Evolutionary conservation across 1,139 yeast genomes (phyloP).

Genomic region (Nakaseomyces bracarensis): DNA sequence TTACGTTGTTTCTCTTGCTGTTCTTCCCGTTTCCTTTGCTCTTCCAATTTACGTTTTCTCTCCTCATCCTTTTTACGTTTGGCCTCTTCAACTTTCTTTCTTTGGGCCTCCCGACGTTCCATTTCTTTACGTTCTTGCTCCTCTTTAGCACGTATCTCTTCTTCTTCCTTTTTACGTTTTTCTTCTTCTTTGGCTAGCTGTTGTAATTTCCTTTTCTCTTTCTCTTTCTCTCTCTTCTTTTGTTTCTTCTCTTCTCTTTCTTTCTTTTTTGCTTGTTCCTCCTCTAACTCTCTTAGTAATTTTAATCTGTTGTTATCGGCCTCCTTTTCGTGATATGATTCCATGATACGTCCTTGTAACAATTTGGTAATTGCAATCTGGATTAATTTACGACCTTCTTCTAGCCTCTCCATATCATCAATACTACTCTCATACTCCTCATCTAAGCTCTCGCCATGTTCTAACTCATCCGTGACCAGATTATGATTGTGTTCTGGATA

Average conservation of each 20-base stretch:
- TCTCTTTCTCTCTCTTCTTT: conserved; percentile 69
- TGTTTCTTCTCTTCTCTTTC: conserved; percentile 68
- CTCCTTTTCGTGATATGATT: conserved; percentile 69
- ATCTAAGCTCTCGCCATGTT: conserved; percentile 31
- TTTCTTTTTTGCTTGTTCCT: conserved; percentile 64
- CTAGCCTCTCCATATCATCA: conserved; percentile 55
- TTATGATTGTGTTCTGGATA: conserved; percentile 25
- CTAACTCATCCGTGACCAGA: conserved; percentile 24
- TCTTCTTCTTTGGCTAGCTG: conserved; percentile 60
- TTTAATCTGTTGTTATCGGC: conserved; percentile 71
- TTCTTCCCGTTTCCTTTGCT: conserved; percentile 36
- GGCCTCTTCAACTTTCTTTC: conserved; percentile 32
- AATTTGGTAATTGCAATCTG: conserved; percentile 69
- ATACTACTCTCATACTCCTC: conserved; percentile 34
- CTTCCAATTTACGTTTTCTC: conserved; percentile 37
- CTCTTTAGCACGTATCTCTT: conserved; percentile 37
- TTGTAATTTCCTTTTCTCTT: conserved; percentile 68
- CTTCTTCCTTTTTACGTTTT: conserved; percentile 34
- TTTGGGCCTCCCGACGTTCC: conserved; percentile 39
- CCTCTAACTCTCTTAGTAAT: conserved; percentile 74
- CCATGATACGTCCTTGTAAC: conserved; percentile 61
- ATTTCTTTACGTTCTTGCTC: conserved; percentile 40
- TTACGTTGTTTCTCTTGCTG: conserved; percentile 36
- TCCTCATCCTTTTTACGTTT: conserved; percentile 37
- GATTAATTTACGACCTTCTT: conserved; percentile 68